phyloP scores from a whole-genome alignment of 2,329 filamentous ascomycete genomes.

The Pezicula carpinea region DNA sequence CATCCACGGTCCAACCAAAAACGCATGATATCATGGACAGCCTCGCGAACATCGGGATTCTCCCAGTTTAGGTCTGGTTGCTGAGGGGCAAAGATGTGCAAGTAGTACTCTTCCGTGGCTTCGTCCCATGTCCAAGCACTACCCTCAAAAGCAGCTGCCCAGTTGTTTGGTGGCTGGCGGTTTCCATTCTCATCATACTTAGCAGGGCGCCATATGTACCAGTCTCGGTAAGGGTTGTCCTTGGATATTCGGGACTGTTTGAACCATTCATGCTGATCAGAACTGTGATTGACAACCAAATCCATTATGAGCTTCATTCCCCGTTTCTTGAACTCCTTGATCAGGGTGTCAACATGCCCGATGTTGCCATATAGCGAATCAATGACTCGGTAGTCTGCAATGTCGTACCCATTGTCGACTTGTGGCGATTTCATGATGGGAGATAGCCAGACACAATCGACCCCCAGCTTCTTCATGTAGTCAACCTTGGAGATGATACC shows the following conservation, averaged over 20 bases:
- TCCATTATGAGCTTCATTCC: constrained; percentile 67
- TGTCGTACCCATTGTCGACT: constrained; percentile 69
- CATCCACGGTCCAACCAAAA: constrained; percentile 68
- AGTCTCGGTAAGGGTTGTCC: constrained; percentile 50
- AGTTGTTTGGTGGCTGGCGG: constrained; percentile 39
- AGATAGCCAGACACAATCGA: constrained; percentile 63
- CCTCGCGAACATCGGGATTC: constrained; percentile 58
- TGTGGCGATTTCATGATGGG: constrained; percentile 63
- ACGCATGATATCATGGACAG: constrained; percentile 64
- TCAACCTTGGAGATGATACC: constrained; percentile 60
- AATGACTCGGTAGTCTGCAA: constrained; percentile 65
- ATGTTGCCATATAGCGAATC: constrained; percentile 63
- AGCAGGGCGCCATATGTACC: constrained; percentile 57
- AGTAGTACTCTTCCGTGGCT: constrained; percentile 46
- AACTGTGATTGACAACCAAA: constrained; percentile 68
- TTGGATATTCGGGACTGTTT: constrained; percentile 44
- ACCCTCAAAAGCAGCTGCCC: constrained; percentile 37
- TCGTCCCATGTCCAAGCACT: constrained; percentile 52
- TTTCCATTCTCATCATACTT: constrained; percentile 31
- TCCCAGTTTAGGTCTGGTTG: constrained; percentile 81
- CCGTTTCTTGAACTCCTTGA: constrained; percentile 52
- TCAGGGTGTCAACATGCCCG: constrained; percentile 59
- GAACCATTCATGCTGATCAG: constrained; percentile 49
- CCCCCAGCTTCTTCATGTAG: constrained; percentile 55
- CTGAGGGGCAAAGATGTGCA: constrained; percentile 60